Evolutionary conservation across 2,329 filamentous ascomycete genomes (phyloP).

Genomic region (Phialemonium atrogriseum): DNA sequence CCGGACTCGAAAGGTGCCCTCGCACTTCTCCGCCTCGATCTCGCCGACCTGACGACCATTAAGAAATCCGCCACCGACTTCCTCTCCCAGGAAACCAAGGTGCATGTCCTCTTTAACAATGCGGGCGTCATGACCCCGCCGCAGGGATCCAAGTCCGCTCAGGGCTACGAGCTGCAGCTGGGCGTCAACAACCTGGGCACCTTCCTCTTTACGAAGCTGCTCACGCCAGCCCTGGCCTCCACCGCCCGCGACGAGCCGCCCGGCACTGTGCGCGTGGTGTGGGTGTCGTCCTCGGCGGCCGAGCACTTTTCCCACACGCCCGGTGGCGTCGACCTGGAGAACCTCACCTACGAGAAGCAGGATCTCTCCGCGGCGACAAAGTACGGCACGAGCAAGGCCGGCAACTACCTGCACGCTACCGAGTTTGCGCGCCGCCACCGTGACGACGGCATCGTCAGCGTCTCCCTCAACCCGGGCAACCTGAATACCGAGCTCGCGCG

Average conservation of each 20-base stretch:
- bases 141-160: conserved; percentile 20
- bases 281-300: conserved; percentile 13
- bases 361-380: conserved; percentile 2
- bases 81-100: conserved; percentile 13
- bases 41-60: conserved; percentile 17
- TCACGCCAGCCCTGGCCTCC: conserved; percentile 13
- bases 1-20: conserved; percentile 16
- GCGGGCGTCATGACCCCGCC: conserved; percentile 27
- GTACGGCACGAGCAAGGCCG: conserved; percentile 18
- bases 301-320: conserved; percentile 4
- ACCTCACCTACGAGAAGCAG: conserved; percentile 8
- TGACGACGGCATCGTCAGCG: conserved; percentile 15
- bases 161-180: conserved; percentile 43
- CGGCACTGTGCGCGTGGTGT: conserved; percentile 14
- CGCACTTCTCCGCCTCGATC: conserved; percentile 25
- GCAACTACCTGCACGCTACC: conserved; percentile 12
- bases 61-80: conserved; percentile 15
- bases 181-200: conserved; percentile 45
- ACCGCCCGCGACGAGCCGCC: conserved; percentile 8
- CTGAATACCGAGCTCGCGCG: conserved; percentile 15
- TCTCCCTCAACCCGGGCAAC: conserved; percentile 19
- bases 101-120: conserved; percentile 32
- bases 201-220: conserved; percentile 28
- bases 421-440: conserved; percentile 15
- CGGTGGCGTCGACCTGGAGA: conserved; percentile 11